Evolutionary conservation across 2,329 filamentous ascomycete genomes (phyloP).

Genomic region (Lecanoromycetidae sp.): DNA sequence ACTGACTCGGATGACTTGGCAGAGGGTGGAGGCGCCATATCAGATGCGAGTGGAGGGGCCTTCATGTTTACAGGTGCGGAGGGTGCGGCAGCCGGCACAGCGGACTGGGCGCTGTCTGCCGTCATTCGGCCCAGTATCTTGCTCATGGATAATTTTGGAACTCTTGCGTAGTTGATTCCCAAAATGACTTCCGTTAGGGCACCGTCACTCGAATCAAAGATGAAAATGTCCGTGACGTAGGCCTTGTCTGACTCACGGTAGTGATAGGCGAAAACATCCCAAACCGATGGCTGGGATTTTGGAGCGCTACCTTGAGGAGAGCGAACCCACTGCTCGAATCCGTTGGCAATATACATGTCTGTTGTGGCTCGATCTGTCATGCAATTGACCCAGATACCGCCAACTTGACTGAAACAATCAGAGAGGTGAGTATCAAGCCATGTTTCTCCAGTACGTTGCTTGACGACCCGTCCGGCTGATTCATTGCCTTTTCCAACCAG

Average conservation of each 20-base stretch:
- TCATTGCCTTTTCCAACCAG: constrained; percentile 8
- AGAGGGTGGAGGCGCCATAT: no score
- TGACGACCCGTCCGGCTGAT: constrained; percentile 20
- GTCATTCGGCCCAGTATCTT: no score
- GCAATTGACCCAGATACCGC: constrained; percentile 20
- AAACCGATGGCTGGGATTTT: no score
- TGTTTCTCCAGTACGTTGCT: neutral
- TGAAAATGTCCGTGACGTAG: constrained; percentile 20
- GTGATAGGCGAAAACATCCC: constrained; percentile 25
- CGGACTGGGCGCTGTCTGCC: no score
- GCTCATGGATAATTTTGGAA: constrained; percentile 23
- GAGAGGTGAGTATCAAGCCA: constrained; percentile 5
- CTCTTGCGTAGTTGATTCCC: constrained; percentile 24
- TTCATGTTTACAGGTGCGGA: no score
- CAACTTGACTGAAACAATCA: constrained; percentile 18
- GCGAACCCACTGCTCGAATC: constrained; percentile 26
- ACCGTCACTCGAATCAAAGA: constrained; percentile 3
- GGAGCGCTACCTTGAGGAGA: no score
- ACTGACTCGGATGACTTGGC: no score
- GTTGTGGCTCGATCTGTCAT: constrained; percentile 22
- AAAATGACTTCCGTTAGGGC: constrained; percentile 7
- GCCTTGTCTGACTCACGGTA: constrained; percentile 19
- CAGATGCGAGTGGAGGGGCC: no score
- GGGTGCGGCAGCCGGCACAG: no score
- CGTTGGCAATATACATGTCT: constrained; percentile 27